Evolutionary conservation across 768 basidiomycete genomes (phyloP), one percentile per base, ranked within the genome.

Genomic region (Calocybe cyanea): DNA sequence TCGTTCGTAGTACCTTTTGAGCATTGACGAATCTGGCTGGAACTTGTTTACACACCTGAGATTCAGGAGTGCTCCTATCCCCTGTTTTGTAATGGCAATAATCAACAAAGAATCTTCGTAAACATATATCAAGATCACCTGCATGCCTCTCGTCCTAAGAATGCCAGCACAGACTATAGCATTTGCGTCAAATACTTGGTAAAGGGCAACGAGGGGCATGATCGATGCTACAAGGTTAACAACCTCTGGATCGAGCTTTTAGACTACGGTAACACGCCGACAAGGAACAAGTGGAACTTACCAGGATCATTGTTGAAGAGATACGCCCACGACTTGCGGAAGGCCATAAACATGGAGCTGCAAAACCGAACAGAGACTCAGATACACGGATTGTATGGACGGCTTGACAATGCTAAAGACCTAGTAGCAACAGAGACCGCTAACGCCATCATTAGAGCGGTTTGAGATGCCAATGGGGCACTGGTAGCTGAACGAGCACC

Each of bases 161-260:
- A 96, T 79, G 2, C 93, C 93, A 6, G 74, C 77, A 0, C 80
- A 74, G 4, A 92, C 77, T 0, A 76, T 82, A 2, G 75, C 61
- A 9, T 81, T 70, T 0, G 85, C 90, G 55, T 99, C 95, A 46
- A 93, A 86, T 3, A 95, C 80, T 63, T 96, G 87, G 71, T 84
- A 87, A 20, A 87, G 68, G 7, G 84, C 80, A 4, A 95, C 81
- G 7, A 88, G 69, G 0, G 89, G 88, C 11, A 93, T 60, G 44
- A 92, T 83, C 2, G 71, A 64, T 0, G 88, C 82, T 10, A 90
- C 84, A 6, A 83, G 63, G 1, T 46, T 38, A 11, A 86, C 78
- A 2, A 80, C 77, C 63, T 77, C 83, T 68, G n/a, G n/a, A 62
- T 7, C 17, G 7, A 18, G 17, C 34, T 14, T 7, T n/a, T 35